Conservation (phyloP, 148 eudicot species). For the Rhododendron griersonianum region DNA sequence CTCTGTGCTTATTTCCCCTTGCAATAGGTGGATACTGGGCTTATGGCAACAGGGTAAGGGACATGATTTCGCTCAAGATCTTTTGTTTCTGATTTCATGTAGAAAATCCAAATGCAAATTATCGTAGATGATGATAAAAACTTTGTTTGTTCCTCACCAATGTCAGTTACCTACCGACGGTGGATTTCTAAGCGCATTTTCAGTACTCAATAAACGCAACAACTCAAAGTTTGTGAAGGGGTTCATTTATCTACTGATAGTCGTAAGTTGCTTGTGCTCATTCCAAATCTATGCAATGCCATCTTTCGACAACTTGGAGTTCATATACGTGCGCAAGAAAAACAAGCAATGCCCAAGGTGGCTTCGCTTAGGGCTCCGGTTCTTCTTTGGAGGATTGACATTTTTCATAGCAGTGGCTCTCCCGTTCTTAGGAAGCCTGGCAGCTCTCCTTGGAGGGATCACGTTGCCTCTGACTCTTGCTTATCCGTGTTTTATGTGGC, state of each 20-base stretch:
- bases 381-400: conserved; percentile 49
- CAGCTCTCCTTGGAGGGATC: conserved; percentile 40
- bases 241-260: conserved; percentile 30
- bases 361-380: conserved; percentile 30
- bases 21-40: conserved; percentile 70
- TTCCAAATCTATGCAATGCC: conserved; percentile 62
- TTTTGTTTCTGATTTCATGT: no score
- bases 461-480: conserved; percentile 44
- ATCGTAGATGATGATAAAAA: neutral
- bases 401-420: conserved; percentile 49
- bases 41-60: conserved; percentile 44
- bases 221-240: conserved; percentile 26
- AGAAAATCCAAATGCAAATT: neutral
- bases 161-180: conserved; percentile 21
- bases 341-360: conserved; percentile 38
- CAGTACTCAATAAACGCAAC: conserved; percentile 16
- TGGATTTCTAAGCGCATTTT: conserved; percentile 21
- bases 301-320: conserved; percentile 58
- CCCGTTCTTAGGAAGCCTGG: conserved; percentile 49
- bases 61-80: neutral
- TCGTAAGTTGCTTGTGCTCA: conserved; percentile 37
- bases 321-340: conserved; percentile 20
- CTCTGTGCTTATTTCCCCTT: conserved; percentile 47
- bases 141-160: neutral
- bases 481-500: conserved; percentile 79